phyloP scores from a whole-genome alignment of 371 early-diverging fungal species.

The Mucor indicus region DNA sequence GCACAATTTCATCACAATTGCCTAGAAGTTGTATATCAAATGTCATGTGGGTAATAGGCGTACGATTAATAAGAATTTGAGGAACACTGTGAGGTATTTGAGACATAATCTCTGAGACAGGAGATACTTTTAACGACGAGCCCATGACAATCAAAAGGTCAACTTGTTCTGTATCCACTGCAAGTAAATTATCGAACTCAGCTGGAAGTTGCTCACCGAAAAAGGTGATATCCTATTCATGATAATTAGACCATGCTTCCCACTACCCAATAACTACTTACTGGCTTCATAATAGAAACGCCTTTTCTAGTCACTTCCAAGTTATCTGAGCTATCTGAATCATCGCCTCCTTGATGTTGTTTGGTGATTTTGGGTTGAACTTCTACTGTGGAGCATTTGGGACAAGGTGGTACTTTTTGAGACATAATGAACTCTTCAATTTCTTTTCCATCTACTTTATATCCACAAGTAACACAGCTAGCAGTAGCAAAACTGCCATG shows the following conservation, averaged over 20 bases:
- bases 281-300: constrained; percentile 48
- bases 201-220: constrained; percentile 90
- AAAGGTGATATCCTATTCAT: constrained; percentile 79
- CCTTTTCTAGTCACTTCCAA: constrained; percentile 14
- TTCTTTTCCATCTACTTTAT: constrained; percentile 71
- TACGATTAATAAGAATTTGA: constrained; percentile 89
- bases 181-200: constrained; percentile 71
- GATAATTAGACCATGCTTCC: background rate
- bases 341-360: constrained; percentile 1
- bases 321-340: constrained; percentile 32
- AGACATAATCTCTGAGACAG: constrained; percentile 88
- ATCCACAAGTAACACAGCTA: constrained; percentile 82
- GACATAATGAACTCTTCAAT: constrained; percentile 77
- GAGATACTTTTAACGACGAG: constrained; percentile 92
- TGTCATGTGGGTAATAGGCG: constrained; percentile 75
- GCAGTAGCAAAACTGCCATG: constrained; percentile 94
- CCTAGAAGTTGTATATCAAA: constrained; percentile 93
- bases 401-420: constrained; percentile 50
- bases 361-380: background rate
- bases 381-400: constrained; percentile 23
- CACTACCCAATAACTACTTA: constrained; percentile 6
- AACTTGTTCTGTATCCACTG: constrained; percentile 66
- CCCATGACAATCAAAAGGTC: constrained; percentile 95
- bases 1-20: constrained; percentile 82
- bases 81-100: constrained; percentile 82